Conservation (phyloP, 1,139 yeast species). For the Candida smagusa region DNA sequence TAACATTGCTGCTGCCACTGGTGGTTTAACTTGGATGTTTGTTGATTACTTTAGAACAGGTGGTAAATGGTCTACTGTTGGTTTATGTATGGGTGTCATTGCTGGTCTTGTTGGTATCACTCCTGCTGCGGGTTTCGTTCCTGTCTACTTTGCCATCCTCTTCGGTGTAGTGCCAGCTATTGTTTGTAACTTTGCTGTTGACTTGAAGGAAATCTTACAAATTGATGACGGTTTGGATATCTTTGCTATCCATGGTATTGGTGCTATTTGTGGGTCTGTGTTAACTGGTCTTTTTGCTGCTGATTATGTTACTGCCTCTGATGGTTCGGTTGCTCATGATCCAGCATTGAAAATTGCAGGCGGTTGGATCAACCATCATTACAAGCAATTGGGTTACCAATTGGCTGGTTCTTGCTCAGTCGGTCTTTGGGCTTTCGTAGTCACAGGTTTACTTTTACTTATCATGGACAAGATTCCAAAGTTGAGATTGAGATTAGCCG, state of each 20-base stretch:
- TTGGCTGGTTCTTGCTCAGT: conserved; percentile 78
- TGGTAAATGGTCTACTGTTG: conserved; percentile 92
- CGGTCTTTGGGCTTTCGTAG: conserved; percentile 75
- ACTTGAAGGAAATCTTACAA: conserved; percentile 63
- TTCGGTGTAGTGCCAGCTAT: conserved; percentile 80
- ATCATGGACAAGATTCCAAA: conserved; percentile 78
- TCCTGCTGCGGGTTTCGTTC: conserved; percentile 96
- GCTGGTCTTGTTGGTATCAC: conserved; percentile 95
- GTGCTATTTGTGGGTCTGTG: conserved; percentile 82
- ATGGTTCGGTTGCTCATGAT: conserved; percentile 55
- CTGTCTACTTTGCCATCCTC: conserved; percentile 81
- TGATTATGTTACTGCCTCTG: conserved; percentile 81
- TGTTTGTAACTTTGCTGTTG: conserved; percentile 81
- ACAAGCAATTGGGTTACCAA: conserved; percentile 87
- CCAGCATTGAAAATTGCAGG: conserved; percentile 56
- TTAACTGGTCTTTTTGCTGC: conserved; percentile 93
- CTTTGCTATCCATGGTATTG: conserved; percentile 90
- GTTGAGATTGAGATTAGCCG: conserved; percentile 77
- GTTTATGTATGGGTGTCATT: conserved; percentile 89
- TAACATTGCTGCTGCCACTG: conserved; percentile 86
- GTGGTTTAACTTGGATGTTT: conserved; percentile 92
- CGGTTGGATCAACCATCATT: conserved; percentile 95
- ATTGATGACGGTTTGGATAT: conserved; percentile 97
- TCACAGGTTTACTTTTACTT: conserved; percentile 69
- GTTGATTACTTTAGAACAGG: conserved; percentile 87